Percentiles rank a stretch among this genome's conserved stretches.
phyloP scores from a whole-genome alignment of 768 basidiomycete species.

The Agaricus sinodeliciosus region DNA sequence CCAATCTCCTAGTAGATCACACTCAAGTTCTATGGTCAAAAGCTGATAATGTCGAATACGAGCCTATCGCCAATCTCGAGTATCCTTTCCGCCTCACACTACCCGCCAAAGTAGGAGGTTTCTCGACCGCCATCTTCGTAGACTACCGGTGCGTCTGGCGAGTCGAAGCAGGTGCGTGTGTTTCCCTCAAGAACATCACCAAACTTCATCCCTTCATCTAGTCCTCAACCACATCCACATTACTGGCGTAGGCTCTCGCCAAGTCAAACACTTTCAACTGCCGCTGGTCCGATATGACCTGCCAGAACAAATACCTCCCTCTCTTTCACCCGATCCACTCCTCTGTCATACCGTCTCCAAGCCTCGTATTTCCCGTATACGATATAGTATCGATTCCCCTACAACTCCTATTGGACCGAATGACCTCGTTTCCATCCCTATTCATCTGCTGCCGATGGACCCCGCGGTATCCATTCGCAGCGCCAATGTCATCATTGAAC shows the following conservation, averaged over 20 bases:
- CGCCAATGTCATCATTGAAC: conserved; percentile 61
- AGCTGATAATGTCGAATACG: conserved; percentile 48
- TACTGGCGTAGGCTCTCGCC: conserved; percentile 58
- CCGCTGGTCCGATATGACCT: conserved; percentile 66
- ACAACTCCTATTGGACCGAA: conserved; percentile 59
- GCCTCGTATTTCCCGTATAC: conserved; percentile 50
- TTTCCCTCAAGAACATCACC: conserved; percentile 6
- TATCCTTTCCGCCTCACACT: conserved; percentile 66
- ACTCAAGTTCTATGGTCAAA: conserved; percentile 65
- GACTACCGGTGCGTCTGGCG: conserved; percentile 80
- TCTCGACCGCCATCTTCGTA: conserved; percentile 66
- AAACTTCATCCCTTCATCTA: conserved; percentile 17
- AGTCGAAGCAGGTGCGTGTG: conserved; percentile 64
- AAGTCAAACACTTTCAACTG: conserved; percentile 66
- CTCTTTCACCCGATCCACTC: conserved; percentile 29
- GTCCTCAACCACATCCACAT: conserved; percentile 66
- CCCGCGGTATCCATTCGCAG: conserved; percentile 51
- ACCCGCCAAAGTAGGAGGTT: conserved; percentile 55
- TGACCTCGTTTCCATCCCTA: conserved; percentile 62
- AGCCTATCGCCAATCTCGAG: conserved; percentile 58
- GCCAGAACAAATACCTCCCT: conserved; percentile 34
- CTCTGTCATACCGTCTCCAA: conserved; percentile 42
- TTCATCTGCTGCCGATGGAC: conserved; percentile 57
- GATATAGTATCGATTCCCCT: conserved; percentile 53
- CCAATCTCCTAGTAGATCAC: conserved; percentile 65